Evolutionary conservation across 768 basidiomycete genomes (phyloP).

Genomic region (Holtermanniella nyarrowii): DNA sequence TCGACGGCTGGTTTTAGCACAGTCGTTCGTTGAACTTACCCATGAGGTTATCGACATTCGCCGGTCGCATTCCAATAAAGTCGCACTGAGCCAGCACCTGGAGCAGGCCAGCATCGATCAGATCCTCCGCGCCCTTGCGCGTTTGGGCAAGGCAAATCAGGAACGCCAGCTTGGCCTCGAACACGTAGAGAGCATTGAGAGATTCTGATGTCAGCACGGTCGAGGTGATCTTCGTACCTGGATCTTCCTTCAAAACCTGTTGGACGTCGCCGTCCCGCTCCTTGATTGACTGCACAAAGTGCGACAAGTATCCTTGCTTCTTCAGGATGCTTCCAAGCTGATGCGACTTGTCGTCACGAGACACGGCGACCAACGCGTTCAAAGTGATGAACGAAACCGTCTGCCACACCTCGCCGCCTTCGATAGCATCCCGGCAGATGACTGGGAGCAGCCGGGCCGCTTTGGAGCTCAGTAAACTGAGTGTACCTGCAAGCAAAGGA

Average conservation of each 20-base stretch:
- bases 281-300: conserved; percentile 73
- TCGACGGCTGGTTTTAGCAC: conserved; percentile 12
- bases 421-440: conserved; percentile 81
- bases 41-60: conserved; percentile 69
- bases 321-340: conserved; percentile 50
- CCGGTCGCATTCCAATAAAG: conserved; percentile 73
- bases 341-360: conserved; percentile 59
- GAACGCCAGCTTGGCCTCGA: conserved; percentile 87
- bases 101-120: conserved; percentile 68
- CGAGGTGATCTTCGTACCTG: conserved; percentile 51
- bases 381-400: conserved; percentile 86
- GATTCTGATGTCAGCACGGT: conserved; percentile 51
- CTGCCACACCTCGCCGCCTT: conserved; percentile 94
- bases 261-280: conserved; percentile 67
- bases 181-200: conserved; percentile 82
- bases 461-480: conserved; percentile 55
- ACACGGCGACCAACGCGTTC: conserved; percentile 67
- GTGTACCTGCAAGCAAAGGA: conserved; percentile 44
- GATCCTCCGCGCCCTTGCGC: conserved; percentile 68
- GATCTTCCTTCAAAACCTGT: conserved; percentile 73
- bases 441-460: conserved; percentile 63
- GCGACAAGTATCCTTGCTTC: conserved; percentile 65
- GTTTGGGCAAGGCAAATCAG: conserved; percentile 76
- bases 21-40: conserved; percentile 44
- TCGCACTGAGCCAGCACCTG: conserved; percentile 70